phyloP scores from a whole-genome alignment of 495 filamentous ascomycete species.

The Pyrenopolyporus hunteri region DNA sequence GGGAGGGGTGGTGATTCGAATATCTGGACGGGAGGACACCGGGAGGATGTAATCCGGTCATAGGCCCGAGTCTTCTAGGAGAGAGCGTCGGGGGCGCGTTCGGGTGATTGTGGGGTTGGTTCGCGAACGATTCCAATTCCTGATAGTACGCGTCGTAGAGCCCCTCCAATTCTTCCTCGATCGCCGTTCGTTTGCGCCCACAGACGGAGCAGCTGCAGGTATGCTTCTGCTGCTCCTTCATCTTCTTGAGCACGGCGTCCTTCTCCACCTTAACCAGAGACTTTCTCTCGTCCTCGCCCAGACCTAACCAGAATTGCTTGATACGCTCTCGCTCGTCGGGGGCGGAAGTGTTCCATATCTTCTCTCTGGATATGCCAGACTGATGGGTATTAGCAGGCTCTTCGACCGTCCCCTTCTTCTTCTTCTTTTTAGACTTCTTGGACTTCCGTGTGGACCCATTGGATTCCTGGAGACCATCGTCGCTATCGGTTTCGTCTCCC shows the following conservation, averaged over 20 bases:
- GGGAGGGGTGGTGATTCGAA: constrained; percentile 57
- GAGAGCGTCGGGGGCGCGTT: constrained; percentile 67
- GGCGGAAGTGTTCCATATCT: constrained; percentile 96
- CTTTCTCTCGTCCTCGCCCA: constrained; percentile 91
- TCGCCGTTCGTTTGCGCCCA: constrained; percentile 93
- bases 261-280: constrained; percentile 98
- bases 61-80: constrained; percentile 62
- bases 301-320: constrained; percentile 96
- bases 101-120: constrained; percentile 73
- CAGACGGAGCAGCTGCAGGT: constrained; percentile 98
- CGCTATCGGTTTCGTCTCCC: constrained; percentile 54
- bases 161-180: constrained; percentile 98
- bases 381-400: constrained; percentile 26
- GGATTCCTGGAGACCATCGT: constrained; percentile 45
- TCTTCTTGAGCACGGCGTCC: constrained; percentile 95
- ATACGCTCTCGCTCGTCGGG: constrained; percentile 95
- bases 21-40: constrained; percentile 52
- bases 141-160: constrained; percentile 99
- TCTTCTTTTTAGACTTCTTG: constrained; percentile 72
- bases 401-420: constrained; percentile 46
- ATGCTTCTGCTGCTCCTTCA: constrained; percentile 99
- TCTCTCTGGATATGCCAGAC: constrained; percentile 68
- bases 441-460: constrained; percentile 44
- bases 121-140: constrained; percentile 95
- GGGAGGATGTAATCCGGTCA: constrained; percentile 58